Percentiles rank a stretch among this genome's conserved stretches.
These are phyloP conservation scores for Trypanosoma cruzi DNA, from an alignment of 208 protist genomes.

Conservation along the genomic window DNA sequence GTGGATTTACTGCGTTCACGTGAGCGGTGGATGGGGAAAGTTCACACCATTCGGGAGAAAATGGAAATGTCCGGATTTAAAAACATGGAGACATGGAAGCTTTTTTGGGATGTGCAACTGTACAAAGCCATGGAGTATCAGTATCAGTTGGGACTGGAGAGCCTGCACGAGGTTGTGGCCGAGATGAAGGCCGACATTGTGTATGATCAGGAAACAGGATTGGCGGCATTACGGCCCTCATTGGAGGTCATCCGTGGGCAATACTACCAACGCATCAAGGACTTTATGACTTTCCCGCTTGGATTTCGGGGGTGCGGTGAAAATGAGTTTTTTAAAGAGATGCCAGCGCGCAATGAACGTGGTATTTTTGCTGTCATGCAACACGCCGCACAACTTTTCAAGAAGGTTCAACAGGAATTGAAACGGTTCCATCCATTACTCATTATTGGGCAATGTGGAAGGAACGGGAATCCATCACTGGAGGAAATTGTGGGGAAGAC, in stretches of 20 bases:
- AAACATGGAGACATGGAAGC: constrained; percentile 93
- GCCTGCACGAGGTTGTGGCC: constrained; percentile 90
- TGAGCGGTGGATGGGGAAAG: constrained; percentile 92
- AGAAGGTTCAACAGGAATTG: constrained; percentile 81
- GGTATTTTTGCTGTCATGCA: constrained; percentile 93
- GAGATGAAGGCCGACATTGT: constrained; percentile 94
- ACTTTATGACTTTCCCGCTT: constrained; percentile 95
- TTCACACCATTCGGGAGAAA: constrained; percentile 87
- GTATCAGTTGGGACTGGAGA: constrained; percentile 94
- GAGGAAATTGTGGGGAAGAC: constrained; percentile 89
- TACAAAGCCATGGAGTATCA: constrained; percentile 98
- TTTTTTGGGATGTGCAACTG: constrained; percentile 98
- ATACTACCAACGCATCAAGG: constrained; percentile 95
- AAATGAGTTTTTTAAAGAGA: constrained; percentile 88
- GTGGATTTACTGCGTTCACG: constrained; percentile 93
- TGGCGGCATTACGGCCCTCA: constrained; percentile 82
- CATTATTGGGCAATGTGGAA: constrained; percentile 89
- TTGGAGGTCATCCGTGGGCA: constrained; percentile 92
- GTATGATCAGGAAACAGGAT: constrained; percentile 83
- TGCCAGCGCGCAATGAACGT: constrained; percentile 88
- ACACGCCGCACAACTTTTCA: constrained; percentile 93
- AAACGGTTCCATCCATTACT: constrained; percentile 90
- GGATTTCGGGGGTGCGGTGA: constrained; percentile 91
- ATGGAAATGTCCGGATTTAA: constrained; percentile 88
- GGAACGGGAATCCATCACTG: constrained; percentile 66